These are phyloP conservation scores for Carex parvula DNA, from an alignment of 176 grass and related monocot genomes.

Conservation along the genomic window DNA sequence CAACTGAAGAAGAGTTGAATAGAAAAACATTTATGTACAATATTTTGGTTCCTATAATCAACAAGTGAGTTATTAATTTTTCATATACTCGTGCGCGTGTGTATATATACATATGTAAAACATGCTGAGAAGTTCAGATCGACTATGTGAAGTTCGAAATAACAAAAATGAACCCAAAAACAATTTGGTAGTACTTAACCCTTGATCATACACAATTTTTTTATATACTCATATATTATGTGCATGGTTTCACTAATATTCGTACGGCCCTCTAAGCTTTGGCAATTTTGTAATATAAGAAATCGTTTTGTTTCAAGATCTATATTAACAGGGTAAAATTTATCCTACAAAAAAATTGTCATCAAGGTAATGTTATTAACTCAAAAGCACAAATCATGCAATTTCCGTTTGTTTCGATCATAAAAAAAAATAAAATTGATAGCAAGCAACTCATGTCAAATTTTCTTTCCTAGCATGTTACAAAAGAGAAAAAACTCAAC, in stretches of 20 bases:
- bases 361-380: too few species aligned
- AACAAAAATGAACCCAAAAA: too few species aligned
- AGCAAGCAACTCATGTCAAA: neutral
- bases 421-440: neutral
- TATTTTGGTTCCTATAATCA: constrained; percentile 56
- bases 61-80: constrained; percentile 31
- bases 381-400: neutral
- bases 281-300: neutral
- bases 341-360: too few species aligned
- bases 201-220: too few species aligned
- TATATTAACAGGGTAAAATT: neutral
- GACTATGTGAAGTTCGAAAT: too few species aligned
- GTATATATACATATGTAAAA: too few species aligned
- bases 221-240: neutral
- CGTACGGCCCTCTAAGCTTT: neutral
- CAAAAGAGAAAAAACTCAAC: too few species aligned
- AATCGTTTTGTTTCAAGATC: neutral
- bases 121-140: too few species aligned
- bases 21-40: constrained; percentile 82
- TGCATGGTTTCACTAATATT: neutral
- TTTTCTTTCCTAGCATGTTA: too few species aligned
- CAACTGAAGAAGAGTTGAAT: constrained; percentile 64
- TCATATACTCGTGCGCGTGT: neutral
- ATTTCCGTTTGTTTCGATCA: neutral
- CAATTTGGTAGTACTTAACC: too few species aligned